These are phyloP conservation scores for Gillenia trifoliata DNA, from an alignment of 306 rosid genomes.

Conservation along the genomic window DNA sequence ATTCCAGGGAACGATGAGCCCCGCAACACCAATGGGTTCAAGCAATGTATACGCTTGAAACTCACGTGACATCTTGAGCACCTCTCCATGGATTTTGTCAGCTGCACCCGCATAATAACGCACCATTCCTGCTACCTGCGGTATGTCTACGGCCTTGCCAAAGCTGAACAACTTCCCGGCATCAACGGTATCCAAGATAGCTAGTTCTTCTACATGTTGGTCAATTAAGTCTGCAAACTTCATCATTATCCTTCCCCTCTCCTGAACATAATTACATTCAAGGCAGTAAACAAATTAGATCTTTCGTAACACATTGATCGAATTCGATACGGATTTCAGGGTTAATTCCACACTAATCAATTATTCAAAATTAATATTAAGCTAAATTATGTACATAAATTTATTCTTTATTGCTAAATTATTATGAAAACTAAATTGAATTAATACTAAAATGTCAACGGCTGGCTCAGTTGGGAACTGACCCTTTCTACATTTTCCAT, in stretches of 20 bases:
- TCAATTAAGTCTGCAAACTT: constrained; percentile 69
- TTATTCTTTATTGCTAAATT: no score
- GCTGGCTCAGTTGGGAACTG: no score
- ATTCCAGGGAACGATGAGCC: constrained; percentile 91
- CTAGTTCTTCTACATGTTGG: constrained; percentile 55
- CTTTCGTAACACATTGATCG: background rate
- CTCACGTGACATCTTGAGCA: constrained; percentile 41
- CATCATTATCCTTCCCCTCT: constrained; percentile 51
- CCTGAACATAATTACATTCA: constrained; percentile 35
- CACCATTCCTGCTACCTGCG: constrained; percentile 28
- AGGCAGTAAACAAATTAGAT: background rate
- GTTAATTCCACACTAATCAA: background rate
- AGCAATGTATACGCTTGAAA: constrained; percentile 63
- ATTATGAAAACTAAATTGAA: background rate
- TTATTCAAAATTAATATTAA: background rate
- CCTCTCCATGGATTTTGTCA: constrained; percentile 79
- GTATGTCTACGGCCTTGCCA: constrained; percentile 50
- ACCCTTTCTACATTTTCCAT: no score
- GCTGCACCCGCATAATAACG: constrained; percentile 93
- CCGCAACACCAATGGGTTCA: constrained; percentile 85
- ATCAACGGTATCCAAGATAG: constrained; percentile 63
- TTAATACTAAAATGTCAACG: background rate
- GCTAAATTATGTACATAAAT: background rate
- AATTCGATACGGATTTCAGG: background rate
- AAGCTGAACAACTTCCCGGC: constrained; percentile 47